Base-by-base conservation (phyloP, 2,329 filamentous ascomycete species). In the Coniochaeta pulveracea region DNA sequence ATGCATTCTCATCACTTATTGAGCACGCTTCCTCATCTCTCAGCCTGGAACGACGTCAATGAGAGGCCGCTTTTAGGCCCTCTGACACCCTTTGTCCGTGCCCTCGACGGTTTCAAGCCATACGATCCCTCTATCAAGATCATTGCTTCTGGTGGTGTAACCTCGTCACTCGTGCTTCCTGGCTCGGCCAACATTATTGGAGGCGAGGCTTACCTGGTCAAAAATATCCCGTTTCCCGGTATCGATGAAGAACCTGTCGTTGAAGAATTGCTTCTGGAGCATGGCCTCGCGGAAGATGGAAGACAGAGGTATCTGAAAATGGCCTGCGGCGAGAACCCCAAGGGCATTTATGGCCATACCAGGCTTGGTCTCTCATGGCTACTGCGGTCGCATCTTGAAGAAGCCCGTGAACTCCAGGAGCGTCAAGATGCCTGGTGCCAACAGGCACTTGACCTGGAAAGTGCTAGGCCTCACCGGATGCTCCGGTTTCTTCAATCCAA, bases 291-390 rank as follows among this genome's bases (percentile, higher is more conserved):
- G 1, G 16, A 38, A 10, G 36, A 40, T 7, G 46, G 56, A 18
- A 49, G 57, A 4, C 45, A 43, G 14, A 41, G 56, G 19, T 63
- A 61, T 40, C 56, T 64, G 49, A 64, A 64, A 43, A 60, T 64
- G 53, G 61, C 61, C 1, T 60, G 59, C 38, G 61, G 61, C 7
- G 61, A 64, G 43, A n/a, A n/a, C n/a, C n/a, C n/a, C n/a, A n/a
- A n/a, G n/a, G n/a, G n/a, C n/a, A n/a, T n/a, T n/a, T n/a, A n/a
- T n/a, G n/a, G n/a, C n/a, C n/a, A n/a, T n/a, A n/a, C n/a, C n/a
- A n/a, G n/a, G n/a, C n/a, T n/a, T n/a, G n/a, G n/a, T n/a, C n/a
- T n/a, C n/a, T n/a, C n/a, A n/a, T n/a, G n/a, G n/a, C n/a, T n/a
- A n/a, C n/a, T n/a, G n/a, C n/a, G n/a, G n/a, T n/a, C n/a, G n/a